phyloP scores from a whole-genome alignment of 306 rosid species.

The Boehmeria nivea region DNA sequence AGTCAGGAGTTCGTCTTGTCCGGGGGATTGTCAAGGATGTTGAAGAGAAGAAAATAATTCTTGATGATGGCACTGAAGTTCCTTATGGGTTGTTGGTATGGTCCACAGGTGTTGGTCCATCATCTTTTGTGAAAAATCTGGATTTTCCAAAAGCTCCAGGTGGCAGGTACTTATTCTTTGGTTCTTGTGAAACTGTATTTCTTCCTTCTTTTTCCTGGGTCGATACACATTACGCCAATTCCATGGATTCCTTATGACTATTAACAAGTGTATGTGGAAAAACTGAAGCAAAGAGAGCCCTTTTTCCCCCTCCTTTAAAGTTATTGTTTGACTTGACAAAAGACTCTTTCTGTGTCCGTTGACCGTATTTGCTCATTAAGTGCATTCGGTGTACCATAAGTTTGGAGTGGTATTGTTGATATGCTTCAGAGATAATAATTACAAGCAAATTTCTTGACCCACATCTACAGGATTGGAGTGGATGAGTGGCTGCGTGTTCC shows the following conservation, averaged over 20 bases:
- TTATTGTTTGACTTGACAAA: no score
- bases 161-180: constrained; percentile 53
- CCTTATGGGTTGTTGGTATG: constrained; percentile 93
- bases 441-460: not conserved
- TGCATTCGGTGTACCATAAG: no score
- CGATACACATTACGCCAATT: no score
- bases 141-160: constrained; percentile 88
- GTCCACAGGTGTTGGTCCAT: constrained; percentile 99
- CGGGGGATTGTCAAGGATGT: constrained; percentile 91
- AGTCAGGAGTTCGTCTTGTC: constrained; percentile 96
- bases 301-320: no score
- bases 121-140: constrained; percentile 48
- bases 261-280: no score
- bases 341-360: no score
- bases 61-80: constrained; percentile 86
- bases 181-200: not conserved
- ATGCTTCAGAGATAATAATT: not conserved
- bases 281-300: no score
- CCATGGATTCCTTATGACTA: no score
- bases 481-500: constrained; percentile 92
- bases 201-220: not conserved
- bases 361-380: no score
- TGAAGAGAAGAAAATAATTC: constrained; percentile 57
- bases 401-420: no score
- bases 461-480: constrained; percentile 71